Evolutionary conservation across 2,329 filamentous ascomycete species (phyloP).

Genomic region (Geoglossum cookeanum): DNA sequence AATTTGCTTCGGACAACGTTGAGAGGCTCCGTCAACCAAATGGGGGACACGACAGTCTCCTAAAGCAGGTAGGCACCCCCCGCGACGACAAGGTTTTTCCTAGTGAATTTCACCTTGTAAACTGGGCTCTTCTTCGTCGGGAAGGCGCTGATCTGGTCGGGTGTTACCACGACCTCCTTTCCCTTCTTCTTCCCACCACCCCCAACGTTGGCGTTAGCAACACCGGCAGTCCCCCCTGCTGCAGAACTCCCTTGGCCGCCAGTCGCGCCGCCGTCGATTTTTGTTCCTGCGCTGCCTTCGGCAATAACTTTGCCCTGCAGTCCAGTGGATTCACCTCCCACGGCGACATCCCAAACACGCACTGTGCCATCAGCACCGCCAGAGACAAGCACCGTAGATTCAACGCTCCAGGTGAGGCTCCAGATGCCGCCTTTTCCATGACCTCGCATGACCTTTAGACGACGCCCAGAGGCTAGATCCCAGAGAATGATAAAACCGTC

Average conservation of each 20-base stretch:
- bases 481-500: constrained; percentile 84
- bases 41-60: neutral
- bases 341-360: constrained; percentile 76
- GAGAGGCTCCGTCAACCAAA: neutral
- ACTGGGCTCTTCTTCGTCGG: constrained; percentile 92
- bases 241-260: neutral
- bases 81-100: constrained; percentile 85
- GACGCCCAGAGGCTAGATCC: constrained; percentile 72
- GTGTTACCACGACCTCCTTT: constrained; percentile 77
- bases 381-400: constrained; percentile 77
- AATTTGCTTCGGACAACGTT: neutral
- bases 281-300: constrained; percentile 28
- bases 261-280: constrained; percentile 27
- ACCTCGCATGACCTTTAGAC: constrained; percentile 82
- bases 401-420: constrained; percentile 82
- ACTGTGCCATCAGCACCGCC: constrained; percentile 86
- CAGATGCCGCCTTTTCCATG: constrained; percentile 88
- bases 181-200: constrained; percentile 43
- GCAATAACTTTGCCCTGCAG: constrained; percentile 33
- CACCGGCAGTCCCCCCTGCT: constrained; percentile 15
- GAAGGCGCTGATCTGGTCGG: constrained; percentile 88
- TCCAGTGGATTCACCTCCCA: constrained; percentile 41
- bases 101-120: constrained; percentile 79
- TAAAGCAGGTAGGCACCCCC: constrained; percentile 49
- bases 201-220: constrained; percentile 18